Evolutionary conservation across 2,329 filamentous ascomycete genomes (phyloP).

Genomic region (Hortaea werneckii): DNA sequence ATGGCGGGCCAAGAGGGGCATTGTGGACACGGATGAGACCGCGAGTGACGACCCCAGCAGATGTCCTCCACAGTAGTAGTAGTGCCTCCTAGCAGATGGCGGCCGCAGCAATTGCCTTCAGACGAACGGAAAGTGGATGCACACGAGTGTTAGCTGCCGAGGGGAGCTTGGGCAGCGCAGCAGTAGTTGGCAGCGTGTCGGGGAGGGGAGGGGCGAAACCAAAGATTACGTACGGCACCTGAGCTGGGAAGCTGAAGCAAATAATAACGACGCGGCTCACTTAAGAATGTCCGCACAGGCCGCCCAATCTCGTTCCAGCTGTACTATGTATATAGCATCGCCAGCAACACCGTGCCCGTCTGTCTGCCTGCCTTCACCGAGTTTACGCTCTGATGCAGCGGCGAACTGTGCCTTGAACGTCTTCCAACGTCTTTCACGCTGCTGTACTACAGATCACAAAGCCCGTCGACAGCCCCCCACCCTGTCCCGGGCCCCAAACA

Average conservation of each 20-base stretch:
- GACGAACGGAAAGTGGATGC: too few species aligned
- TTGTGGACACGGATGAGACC: background rate
- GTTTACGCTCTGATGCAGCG: slow-evolving; percentile 9
- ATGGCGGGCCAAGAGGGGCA: background rate
- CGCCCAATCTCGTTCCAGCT: background rate
- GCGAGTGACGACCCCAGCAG: too few species aligned
- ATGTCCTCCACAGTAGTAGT: too few species aligned
- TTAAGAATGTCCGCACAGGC: background rate
- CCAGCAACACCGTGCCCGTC: background rate
- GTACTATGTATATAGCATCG: background rate
- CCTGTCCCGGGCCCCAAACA: background rate
- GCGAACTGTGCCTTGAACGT: slow-evolving; percentile 8
- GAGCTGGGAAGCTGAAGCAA: background rate
- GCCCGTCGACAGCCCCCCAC: background rate
- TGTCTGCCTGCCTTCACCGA: background rate
- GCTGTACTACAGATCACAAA: background rate
- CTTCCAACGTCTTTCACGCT: slow-evolving; percentile 1
- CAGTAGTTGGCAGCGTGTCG: background rate
- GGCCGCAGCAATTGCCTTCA: too few species aligned
- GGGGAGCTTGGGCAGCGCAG: background rate
- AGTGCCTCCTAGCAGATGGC: too few species aligned
- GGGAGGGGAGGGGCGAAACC: background rate
- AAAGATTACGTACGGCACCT: background rate
- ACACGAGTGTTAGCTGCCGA: background rate
- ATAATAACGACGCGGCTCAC: background rate